Conservation (phyloP, 164 flowering plant genomes). For the Vitis cinerea region DNA sequence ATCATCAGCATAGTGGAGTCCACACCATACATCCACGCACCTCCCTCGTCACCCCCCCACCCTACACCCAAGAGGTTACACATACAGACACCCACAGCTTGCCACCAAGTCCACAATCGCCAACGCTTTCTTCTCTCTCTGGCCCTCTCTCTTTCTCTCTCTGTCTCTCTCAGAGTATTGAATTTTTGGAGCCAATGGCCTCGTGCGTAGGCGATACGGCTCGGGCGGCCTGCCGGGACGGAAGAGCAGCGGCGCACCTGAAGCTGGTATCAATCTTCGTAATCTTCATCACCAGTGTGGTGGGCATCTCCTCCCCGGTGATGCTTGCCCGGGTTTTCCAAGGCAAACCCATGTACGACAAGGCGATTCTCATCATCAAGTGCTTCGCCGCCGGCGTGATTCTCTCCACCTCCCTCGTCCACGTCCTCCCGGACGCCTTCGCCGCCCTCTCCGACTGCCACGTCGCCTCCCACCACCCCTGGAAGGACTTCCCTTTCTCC, state of each 20-base stretch:
- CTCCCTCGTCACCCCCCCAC: neutral
- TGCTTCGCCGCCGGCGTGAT: slow-evolving; percentile 90
- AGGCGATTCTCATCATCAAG: slow-evolving; percentile 51
- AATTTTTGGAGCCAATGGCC: slow-evolving; percentile 15
- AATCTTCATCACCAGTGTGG: slow-evolving; percentile 57
- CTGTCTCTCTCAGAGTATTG: too few relatives aligned
- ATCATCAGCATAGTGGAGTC: neutral
- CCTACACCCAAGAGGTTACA: neutral
- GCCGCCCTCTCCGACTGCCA: slow-evolving; percentile 58
- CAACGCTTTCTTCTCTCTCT: too few relatives aligned
- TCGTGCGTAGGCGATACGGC: slow-evolving; percentile 33
- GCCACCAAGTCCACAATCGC: too few relatives aligned
- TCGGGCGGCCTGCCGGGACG: slow-evolving; percentile 47
- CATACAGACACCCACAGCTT: neutral
- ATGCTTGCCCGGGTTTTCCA: slow-evolving; percentile 55
- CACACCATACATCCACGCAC: neutral
- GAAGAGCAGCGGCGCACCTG: slow-evolving; percentile 49
- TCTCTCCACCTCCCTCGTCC: slow-evolving; percentile 75
- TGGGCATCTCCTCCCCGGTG: slow-evolving; percentile 59
- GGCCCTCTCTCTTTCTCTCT: too few relatives aligned
- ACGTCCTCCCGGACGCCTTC: slow-evolving; percentile 78
- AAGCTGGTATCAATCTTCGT: slow-evolving; percentile 50
- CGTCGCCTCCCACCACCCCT: slow-evolving; percentile 58
- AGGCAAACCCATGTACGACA: slow-evolving; percentile 52
- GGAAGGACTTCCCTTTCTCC: slow-evolving; percentile 77